phyloP scores from a whole-genome alignment of 1,139 yeast genomes.

The Taphrina populina region DNA sequence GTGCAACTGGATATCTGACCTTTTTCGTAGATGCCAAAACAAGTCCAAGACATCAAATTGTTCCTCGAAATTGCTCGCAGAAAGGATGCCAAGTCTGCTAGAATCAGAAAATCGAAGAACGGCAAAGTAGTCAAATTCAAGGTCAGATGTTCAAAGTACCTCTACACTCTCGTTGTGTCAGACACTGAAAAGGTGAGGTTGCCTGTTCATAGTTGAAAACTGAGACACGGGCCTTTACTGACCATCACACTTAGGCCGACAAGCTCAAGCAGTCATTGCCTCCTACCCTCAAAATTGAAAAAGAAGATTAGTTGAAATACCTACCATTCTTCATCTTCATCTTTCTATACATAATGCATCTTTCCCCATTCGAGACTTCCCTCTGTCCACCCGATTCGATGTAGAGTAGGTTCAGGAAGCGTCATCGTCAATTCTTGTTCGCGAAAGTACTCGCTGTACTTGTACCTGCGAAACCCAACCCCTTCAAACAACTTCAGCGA shows the following conservation, averaged over 20 bases:
- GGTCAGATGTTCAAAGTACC: conserved; percentile 93
- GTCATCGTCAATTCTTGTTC: conserved; percentile 54
- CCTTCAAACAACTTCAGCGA: conserved; percentile 24
- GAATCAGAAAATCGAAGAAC: conserved; percentile 72
- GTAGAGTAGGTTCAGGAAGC: no score
- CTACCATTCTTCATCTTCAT: not conserved
- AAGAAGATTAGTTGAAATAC: conserved; percentile 20
- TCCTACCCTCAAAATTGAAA: conserved; percentile 50
- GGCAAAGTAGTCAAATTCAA: conserved; percentile 98
- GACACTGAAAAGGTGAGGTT: conserved; percentile 72
- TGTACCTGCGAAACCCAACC: conserved; percentile 15
- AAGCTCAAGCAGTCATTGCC: conserved; percentile 98
- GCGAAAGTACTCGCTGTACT: conserved; percentile 20
- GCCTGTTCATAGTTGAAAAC: no score
- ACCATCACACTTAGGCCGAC: conserved; percentile 66
- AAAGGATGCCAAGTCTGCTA: conserved; percentile 93
- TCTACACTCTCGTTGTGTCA: conserved; percentile 93
- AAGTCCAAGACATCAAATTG: conserved; percentile 78
- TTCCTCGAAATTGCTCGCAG: conserved; percentile 94
- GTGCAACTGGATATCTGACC: conserved; percentile 29
- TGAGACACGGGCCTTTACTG: no score
- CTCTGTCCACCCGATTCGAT: not conserved
- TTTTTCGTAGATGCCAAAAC: conserved; percentile 34
- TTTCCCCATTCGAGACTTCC: no score
- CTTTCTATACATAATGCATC: not conserved